Conservation (phyloP, 1,284 basidiomycete species). For the Schizophyllum commune region DNA sequence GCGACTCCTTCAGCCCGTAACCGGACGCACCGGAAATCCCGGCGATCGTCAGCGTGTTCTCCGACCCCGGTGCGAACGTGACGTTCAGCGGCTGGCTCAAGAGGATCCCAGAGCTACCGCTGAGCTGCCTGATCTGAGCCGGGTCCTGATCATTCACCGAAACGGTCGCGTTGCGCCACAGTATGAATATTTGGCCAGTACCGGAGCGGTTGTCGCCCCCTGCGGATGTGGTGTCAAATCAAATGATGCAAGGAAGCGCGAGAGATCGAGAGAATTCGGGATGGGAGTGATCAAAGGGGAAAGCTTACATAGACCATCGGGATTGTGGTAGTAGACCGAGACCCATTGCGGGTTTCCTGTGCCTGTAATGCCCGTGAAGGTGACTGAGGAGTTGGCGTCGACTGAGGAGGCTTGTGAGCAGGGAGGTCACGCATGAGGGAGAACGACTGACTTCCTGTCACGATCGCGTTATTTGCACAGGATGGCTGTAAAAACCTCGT, state of each 20-base stretch:
- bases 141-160: conserved; percentile 18
- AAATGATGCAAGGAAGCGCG: background rate
- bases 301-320: conserved; percentile 19
- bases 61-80: conserved; percentile 9
- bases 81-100: conserved; percentile 18
- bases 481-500: conserved; percentile 10
- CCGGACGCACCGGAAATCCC: conserved; percentile 18
- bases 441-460: conserved; percentile 14
- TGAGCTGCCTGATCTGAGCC: conserved; percentile 12
- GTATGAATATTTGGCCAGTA: conserved; percentile 12
- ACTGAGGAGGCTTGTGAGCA: background rate
- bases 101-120: conserved; percentile 19
- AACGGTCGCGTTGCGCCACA: conserved; percentile 18
- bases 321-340: conserved; percentile 24
- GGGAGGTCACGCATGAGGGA: too few species aligned
- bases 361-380: conserved; percentile 19
- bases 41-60: conserved; percentile 13
- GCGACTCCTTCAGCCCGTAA: too few species aligned
- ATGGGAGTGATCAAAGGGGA: background rate
- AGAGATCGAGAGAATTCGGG: background rate
- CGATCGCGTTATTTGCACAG: conserved; percentile 14
- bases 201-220: conserved; percentile 19
- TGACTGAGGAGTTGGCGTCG: conserved; percentile 14
- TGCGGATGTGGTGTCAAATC: conserved; percentile 7
- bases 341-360: conserved; percentile 24